These are phyloP conservation scores for Scleroderma bovista DNA, from an alignment of 768 basidiomycete species.

Conservation along the genomic window DNA sequence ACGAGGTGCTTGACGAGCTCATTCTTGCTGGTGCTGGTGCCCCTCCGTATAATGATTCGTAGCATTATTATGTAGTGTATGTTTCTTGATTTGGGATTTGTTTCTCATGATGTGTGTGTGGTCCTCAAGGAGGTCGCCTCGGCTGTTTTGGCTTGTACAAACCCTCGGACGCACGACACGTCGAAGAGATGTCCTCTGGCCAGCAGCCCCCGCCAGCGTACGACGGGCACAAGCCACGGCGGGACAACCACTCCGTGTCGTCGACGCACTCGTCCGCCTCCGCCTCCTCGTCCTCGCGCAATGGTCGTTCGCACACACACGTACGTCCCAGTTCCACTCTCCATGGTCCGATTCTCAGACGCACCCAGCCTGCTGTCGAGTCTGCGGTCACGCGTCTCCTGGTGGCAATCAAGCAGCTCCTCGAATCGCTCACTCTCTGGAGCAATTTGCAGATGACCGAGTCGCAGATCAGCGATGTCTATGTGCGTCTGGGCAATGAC, in stretches of 20 bases:
- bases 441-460: conserved; percentile 68
- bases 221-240: conserved; percentile 41
- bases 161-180: no score
- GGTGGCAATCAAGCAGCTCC: conserved; percentile 91
- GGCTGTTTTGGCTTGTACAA: no score
- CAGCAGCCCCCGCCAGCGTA: conserved; percentile 12
- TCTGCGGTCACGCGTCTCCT: conserved; percentile 88
- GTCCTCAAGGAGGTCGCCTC: no score
- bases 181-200: not conserved
- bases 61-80: not conserved
- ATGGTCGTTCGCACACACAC: conserved; percentile 14
- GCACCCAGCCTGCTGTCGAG: conserved; percentile 69
- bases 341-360: not conserved
- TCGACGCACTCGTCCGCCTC: conserved; percentile 39
- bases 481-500: conserved; percentile 94
- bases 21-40: conserved; percentile 49
- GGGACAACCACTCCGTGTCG: conserved; percentile 48
- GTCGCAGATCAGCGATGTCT: conserved; percentile 88
- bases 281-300: conserved; percentile 20
- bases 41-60: conserved; percentile 29
- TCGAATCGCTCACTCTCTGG: conserved; percentile 87
- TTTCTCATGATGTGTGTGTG: not conserved
- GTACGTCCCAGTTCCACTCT: conserved; percentile 14
- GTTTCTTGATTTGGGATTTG: not conserved
- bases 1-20: conserved; percentile 60